Percentiles rank a stretch among this genome's conserved stretches.
Evolutionary conservation across 2,329 filamentous ascomycete species (phyloP).

Genomic region (Truncatella angustata): DNA sequence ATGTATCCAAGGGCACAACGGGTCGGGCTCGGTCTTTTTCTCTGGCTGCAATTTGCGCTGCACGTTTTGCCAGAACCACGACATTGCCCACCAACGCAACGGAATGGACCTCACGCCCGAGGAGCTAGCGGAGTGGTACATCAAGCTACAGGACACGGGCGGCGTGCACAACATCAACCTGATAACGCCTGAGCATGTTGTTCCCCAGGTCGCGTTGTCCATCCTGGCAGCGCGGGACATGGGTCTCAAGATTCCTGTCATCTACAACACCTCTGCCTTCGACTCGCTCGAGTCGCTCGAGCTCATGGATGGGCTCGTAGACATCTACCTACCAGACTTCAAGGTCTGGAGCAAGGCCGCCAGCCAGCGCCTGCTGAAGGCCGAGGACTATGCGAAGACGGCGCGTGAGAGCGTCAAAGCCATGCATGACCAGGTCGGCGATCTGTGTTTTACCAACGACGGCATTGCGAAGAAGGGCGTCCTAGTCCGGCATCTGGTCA

Average conservation of each 20-base stretch:
- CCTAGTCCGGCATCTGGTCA: slow-evolving; percentile 76
- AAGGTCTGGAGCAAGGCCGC: slow-evolving; percentile 72
- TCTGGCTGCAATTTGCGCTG: slow-evolving; percentile 72
- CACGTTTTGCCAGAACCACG: slow-evolving; percentile 78
- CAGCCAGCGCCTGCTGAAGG: slow-evolving; percentile 72
- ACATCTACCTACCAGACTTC: slow-evolving; percentile 88
- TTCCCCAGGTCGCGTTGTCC: slow-evolving; percentile 75
- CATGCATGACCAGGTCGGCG: slow-evolving; percentile 80
- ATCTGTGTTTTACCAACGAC: slow-evolving; percentile 78
- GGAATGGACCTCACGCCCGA: slow-evolving; percentile 78
- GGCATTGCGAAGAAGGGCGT: slow-evolving; percentile 78
- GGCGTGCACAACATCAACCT: slow-evolving; percentile 88
- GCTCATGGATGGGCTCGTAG: slow-evolving; percentile 74
- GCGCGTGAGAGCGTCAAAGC: slow-evolving; percentile 75
- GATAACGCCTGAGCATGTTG: slow-evolving; percentile 82
- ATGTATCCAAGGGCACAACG: slow-evolving; percentile 79
- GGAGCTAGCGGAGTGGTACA: slow-evolving; percentile 76
- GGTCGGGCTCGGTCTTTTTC: slow-evolving; percentile 80
- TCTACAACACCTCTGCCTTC: slow-evolving; percentile 84
- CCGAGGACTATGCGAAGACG: slow-evolving; percentile 69
- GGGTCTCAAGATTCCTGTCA: slow-evolving; percentile 69
- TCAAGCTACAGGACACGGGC: slow-evolving; percentile 79
- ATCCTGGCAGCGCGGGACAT: slow-evolving; percentile 71
- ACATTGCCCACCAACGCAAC: slow-evolving; percentile 79
- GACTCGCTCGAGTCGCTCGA: slow-evolving; percentile 71